Base-by-base conservation (phyloP, 208 protist genomes). In the Borovskyia barvae region DNA sequence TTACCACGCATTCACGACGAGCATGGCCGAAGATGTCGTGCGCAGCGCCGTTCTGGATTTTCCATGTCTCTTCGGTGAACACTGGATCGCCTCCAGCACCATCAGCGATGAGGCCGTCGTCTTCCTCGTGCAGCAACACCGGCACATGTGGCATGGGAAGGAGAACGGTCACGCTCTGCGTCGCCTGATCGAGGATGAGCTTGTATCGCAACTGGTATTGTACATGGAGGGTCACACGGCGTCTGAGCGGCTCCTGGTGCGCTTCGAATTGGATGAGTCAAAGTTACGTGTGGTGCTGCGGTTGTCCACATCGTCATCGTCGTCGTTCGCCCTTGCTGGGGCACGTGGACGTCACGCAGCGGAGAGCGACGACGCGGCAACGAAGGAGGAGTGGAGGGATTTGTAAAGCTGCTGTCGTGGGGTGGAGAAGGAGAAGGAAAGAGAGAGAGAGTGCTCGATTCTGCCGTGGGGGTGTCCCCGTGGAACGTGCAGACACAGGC, bases 161-260 rank as follows among this genome's bases (percentile, higher is more conserved):
- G 85, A 89, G 46, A 88, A 92, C 62, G 85, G 81, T 0, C 85
- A 87, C 47, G 79, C 84, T 1, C 51, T 92, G 46, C 71, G 73
- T 17, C 72, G 79, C 6, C 46, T 73, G 6, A 60, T 88, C 29
- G 72, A 89, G 60, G 80, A 87, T 45, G 79, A 76, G 48, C 65
- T 92, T 24, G 39, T 86, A 22, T 52, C 78, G 37, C 70, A 85
- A 47, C 39, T 92, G 5, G 42, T 87, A 15, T 47, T 57, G 32
- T 80, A 83, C 48, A 69, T 75, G 53, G 70, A 68, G 42, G 20
- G 25, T 5, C 17, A 41, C 19, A 42, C 47, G 3, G 37, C 43
- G 42, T 41, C 32, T 29, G 30, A 56, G 39, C 67, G 51, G 26
- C 50, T 67, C 49, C 22, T 41, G 20, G 48, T 54, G 24, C 36